Conservation (phyloP, 768 basidiomycete species). For the Amanita brunnescens region DNA sequence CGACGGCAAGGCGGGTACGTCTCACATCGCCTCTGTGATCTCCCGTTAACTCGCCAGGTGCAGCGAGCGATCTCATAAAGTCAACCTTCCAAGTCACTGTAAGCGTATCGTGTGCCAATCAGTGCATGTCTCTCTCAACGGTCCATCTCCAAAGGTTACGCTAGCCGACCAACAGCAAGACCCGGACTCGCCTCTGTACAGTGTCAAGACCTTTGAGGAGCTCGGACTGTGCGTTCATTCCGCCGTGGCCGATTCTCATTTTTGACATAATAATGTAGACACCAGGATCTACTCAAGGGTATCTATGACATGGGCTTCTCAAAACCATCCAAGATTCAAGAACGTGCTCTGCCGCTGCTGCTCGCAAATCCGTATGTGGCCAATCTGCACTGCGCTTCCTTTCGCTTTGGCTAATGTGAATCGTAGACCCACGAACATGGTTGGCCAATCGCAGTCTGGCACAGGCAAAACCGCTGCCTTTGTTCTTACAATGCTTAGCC, state of each 20-base stretch:
- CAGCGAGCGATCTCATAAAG: constrained; percentile 54
- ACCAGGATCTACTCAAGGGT: constrained; percentile 85
- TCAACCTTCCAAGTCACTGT: constrained; percentile 83
- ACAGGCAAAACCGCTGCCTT: constrained; percentile 99
- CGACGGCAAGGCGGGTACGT: constrained; percentile 20
- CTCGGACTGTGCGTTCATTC: constrained; percentile 71
- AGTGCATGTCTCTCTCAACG: constrained; percentile 9
- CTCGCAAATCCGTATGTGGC: constrained; percentile 76
- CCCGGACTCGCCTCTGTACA: constrained; percentile 92
- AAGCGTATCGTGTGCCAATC: constrained; percentile 17
- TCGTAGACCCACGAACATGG: constrained; percentile 94
- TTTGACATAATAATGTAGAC: constrained; percentile 31
- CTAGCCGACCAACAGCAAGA: constrained; percentile 94
- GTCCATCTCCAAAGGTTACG: constrained; percentile 56
- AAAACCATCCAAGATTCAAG: constrained; percentile 98
- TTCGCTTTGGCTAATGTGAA: background rate
- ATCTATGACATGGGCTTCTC: constrained; percentile 93
- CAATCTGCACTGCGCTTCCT: background rate
- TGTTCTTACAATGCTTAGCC: constrained; percentile 92
- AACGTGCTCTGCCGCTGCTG: constrained; percentile 87
- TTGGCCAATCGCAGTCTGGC: constrained; percentile 98
- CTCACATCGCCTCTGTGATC: background rate
- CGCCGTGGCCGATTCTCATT: background rate
- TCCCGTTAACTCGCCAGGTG: constrained; percentile 12
- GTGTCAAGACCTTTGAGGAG: constrained; percentile 91